Conservation (phyloP, 2,329 filamentous ascomycete genomes). For the Clonostachys rosea region DNA sequence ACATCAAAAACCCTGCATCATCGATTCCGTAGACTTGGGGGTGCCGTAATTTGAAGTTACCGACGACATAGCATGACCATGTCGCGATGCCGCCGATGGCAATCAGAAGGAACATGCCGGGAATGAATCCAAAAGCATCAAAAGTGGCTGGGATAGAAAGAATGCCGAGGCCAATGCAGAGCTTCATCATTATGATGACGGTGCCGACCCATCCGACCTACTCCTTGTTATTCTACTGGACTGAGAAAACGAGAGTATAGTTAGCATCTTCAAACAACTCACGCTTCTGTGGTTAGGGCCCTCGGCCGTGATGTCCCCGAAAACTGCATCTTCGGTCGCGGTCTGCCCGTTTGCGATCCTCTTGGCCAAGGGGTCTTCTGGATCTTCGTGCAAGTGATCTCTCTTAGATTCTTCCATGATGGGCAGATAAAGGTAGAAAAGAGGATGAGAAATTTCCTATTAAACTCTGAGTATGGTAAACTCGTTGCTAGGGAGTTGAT, state of each 20-base stretch:
- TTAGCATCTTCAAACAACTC: slow-evolving; percentile 5
- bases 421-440: no score
- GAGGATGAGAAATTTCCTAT: no score
- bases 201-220: slow-evolving; percentile 37
- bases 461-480: no score
- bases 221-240: no score
- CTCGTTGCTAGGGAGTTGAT: no score
- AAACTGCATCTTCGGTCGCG: neutral
- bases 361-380: no score
- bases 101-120: slow-evolving; percentile 37
- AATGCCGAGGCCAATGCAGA: slow-evolving; percentile 38
- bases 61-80: slow-evolving; percentile 45
- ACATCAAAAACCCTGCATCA: slow-evolving; percentile 42
- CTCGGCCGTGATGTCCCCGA: neutral
- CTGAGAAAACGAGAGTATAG: neutral
- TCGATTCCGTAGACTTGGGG: slow-evolving; percentile 47
- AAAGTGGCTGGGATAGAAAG: slow-evolving; percentile 42
- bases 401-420: no score
- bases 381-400: no score
- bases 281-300: slow-evolving; percentile 1
- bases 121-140: slow-evolving; percentile 38
- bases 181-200: slow-evolving; percentile 37
- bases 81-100: slow-evolving; percentile 34
- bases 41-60: slow-evolving; percentile 44
- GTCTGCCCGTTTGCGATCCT: no score